Conservation (phyloP, 2,329 filamentous ascomycete genomes). For the Claviceps sp. region DNA sequence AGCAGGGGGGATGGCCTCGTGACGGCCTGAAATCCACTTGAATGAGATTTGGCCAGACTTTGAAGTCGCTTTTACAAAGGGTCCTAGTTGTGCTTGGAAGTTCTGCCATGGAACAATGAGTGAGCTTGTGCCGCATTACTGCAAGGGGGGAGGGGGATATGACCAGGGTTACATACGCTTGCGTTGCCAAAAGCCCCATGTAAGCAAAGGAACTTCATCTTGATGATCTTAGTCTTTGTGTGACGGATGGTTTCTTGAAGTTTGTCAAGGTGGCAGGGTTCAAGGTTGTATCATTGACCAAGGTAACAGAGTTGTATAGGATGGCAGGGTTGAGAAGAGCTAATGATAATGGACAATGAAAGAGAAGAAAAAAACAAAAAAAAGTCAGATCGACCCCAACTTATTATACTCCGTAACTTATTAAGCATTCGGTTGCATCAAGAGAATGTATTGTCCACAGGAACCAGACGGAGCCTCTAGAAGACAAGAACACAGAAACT, state of each 20-base stretch:
- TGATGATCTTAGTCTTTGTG: neutral
- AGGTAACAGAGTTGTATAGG: too few relatives aligned
- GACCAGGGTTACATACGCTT: slow-evolving; percentile 25
- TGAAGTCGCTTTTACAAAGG: slow-evolving; percentile 13
- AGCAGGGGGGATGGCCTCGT: slow-evolving; percentile 33
- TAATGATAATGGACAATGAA: too few relatives aligned
- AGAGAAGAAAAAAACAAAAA: too few relatives aligned
- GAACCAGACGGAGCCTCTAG: too few relatives aligned
- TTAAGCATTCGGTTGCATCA: too few relatives aligned
- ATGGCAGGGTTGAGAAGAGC: too few relatives aligned
- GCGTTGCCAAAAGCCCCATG: slow-evolving; percentile 45
- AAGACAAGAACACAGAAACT: too few relatives aligned
- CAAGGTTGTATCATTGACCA: too few relatives aligned
- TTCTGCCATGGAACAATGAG: slow-evolving; percentile 24
- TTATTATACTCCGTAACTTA: too few relatives aligned
- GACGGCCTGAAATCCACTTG: slow-evolving; percentile 38
- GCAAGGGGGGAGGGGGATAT: neutral
- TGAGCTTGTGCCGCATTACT: neutral
- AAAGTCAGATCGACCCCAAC: too few relatives aligned
- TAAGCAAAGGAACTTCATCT: slow-evolving; percentile 43
- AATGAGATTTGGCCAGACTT: slow-evolving; percentile 18
- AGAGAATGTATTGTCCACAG: too few relatives aligned
- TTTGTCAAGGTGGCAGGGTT: too few relatives aligned
- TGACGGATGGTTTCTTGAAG: neutral
- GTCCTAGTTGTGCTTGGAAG: slow-evolving; percentile 39